Conservation (phyloP, 768 basidiomycete species). For the Pleurotus cornucopiae region DNA sequence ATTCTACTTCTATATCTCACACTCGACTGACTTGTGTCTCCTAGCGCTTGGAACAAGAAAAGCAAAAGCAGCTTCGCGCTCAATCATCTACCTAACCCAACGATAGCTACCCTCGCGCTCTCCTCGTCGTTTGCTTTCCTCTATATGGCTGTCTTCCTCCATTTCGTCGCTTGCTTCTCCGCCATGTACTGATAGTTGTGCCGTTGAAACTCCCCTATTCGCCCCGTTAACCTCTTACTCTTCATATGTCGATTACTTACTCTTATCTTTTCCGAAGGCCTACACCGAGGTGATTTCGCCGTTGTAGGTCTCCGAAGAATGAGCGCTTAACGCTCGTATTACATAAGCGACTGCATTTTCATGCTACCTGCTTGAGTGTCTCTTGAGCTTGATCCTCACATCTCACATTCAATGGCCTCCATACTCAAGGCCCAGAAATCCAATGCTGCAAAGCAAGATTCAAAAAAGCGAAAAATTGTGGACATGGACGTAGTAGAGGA, state of each 20-base stretch:
- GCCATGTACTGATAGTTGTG: neutral
- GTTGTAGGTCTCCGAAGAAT: too few relatives aligned
- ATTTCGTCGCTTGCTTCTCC: neutral
- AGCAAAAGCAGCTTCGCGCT: constrained; percentile 71
- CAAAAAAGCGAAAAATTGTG: constrained; percentile 57
- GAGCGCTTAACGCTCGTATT: constrained; percentile 7
- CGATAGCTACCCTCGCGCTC: neutral
- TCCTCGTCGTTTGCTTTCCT: neutral
- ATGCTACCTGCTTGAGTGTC: neutral
- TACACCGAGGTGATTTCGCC: neutral
- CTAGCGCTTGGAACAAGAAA: constrained; percentile 84
- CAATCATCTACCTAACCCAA: constrained; percentile 19
- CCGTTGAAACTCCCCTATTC: neutral
- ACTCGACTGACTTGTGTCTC: neutral
- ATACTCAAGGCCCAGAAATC: constrained; percentile 57
- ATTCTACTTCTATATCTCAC: constrained; percentile 13
- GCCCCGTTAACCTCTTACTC: neutral
- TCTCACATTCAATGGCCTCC: constrained; percentile 48
- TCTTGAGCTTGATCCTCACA: too few relatives aligned
- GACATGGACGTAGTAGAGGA: constrained; percentile 53
- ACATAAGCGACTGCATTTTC: constrained; percentile 7
- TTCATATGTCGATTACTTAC: neutral
- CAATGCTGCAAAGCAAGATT: constrained; percentile 46
- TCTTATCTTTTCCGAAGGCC: neutral
- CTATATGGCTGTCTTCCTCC: neutral